Evolutionary conservation across 306 rosid species (phyloP).

Genomic region (Prunus campanulata): DNA sequence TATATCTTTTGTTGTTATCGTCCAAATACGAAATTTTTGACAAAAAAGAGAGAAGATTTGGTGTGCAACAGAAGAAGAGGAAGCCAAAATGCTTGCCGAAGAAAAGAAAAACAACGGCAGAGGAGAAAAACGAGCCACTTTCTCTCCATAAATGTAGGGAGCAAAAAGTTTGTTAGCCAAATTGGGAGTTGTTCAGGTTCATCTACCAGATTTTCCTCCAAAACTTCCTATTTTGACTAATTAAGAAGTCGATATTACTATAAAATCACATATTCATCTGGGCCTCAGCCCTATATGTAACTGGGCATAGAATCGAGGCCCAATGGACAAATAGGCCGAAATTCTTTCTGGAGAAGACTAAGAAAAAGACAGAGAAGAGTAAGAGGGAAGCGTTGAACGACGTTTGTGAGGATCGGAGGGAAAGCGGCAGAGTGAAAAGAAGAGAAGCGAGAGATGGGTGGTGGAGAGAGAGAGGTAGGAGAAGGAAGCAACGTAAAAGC

Average conservation of each 20-base stretch:
- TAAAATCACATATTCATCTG: no score
- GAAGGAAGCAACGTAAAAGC: conserved; percentile 5
- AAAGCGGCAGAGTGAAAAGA: not conserved
- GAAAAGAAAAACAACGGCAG: not conserved
- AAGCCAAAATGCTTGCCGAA: no score
- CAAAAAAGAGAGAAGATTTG: no score
- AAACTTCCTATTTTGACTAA: not conserved
- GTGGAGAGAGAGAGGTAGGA: not conserved
- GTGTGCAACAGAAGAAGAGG: no score
- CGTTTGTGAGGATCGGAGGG: not conserved
- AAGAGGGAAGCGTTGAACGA: not conserved
- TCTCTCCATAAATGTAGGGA: not conserved
- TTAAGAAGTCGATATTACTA: not conserved
- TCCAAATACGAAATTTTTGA: no score
- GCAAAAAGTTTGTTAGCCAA: not conserved
- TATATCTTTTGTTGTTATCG: no score
- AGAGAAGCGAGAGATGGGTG: not conserved
- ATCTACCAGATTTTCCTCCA: not conserved
- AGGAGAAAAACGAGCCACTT: not conserved
- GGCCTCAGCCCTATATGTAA: not conserved
- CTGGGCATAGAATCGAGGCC: not conserved
- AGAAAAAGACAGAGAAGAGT: not conserved
- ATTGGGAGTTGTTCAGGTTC: not conserved
- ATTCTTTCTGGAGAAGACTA: not conserved
- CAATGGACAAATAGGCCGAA: not conserved